These are phyloP conservation scores for Quercus gilva DNA, from an alignment of 306 rosid genomes.

Conservation along the genomic window DNA sequence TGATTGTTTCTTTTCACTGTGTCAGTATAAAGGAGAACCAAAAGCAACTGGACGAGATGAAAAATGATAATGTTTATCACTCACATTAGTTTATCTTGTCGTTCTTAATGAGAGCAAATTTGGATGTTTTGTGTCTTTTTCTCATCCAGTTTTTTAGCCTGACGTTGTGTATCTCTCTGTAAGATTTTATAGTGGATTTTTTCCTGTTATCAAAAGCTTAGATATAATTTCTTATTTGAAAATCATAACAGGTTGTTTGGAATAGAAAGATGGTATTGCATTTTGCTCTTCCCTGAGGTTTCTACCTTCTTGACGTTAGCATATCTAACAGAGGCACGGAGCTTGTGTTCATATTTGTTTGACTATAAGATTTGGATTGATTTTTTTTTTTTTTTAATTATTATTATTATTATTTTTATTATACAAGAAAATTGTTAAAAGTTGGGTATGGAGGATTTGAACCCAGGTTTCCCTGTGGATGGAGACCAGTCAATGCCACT, in stretches of 20 bases:
- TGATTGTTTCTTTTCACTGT: neutral
- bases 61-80: neutral
- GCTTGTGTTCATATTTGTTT: neutral
- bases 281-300: neutral
- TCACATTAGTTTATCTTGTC: neutral
- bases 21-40: neutral
- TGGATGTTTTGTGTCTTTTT: neutral
- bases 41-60: neutral
- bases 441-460: too few species aligned
- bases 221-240: neutral
- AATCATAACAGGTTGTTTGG: conserved; percentile 3
- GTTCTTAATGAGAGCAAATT: neutral
- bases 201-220: neutral
- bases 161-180: neutral
- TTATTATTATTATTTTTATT: too few species aligned
- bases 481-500: too few species aligned
- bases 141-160: neutral
- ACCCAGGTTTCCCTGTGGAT: too few species aligned
- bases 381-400: too few species aligned
- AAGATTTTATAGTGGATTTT: neutral
- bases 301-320: neutral
- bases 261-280: neutral
- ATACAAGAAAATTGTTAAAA: too few species aligned
- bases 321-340: neutral
- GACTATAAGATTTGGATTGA: conserved; percentile 4